A percentile compares a stretch with the other conserved stretches of the same genome.
Conservation (phyloP, 169 alveolate species). For the Plasmodium chabaudi region DNA sequence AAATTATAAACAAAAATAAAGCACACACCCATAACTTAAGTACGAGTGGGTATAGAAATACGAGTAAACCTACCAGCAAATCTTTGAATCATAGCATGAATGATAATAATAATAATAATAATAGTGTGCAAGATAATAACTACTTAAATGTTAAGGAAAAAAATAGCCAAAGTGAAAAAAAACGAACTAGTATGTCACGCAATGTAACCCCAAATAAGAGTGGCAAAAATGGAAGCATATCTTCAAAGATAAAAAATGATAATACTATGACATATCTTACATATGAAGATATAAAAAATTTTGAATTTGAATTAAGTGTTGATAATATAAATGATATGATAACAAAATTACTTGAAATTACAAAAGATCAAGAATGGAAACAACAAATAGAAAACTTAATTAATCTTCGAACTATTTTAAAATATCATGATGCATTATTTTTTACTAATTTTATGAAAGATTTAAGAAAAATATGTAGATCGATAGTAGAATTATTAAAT, state of each 20-base stretch:
- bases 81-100: constrained; percentile 2
- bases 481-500: constrained; percentile 55
- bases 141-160: neutral
- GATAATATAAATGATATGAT: constrained; percentile 54
- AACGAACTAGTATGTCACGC: no score
- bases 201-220: neutral
- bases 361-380: constrained; percentile 74
- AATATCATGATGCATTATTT: constrained; percentile 62
- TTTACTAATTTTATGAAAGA: constrained; percentile 54
- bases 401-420: constrained; percentile 57
- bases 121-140: neutral
- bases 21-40: neutral
- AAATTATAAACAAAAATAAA: constrained; percentile 16
- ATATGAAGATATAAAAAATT: constrained; percentile 51
- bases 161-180: no score
- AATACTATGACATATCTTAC: constrained; percentile 44
- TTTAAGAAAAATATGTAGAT: constrained; percentile 47
- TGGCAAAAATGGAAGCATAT: constrained; percentile 24
- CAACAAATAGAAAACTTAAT: constrained; percentile 69
- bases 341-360: constrained; percentile 14
- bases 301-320: constrained; percentile 36
- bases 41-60: neutral
- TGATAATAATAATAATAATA: constrained; percentile 15
- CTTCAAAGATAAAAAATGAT: constrained; percentile 61
- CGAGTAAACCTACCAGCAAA: neutral